Conservation (phyloP, 331 rosid species). For the Cucumis variabilis region DNA sequence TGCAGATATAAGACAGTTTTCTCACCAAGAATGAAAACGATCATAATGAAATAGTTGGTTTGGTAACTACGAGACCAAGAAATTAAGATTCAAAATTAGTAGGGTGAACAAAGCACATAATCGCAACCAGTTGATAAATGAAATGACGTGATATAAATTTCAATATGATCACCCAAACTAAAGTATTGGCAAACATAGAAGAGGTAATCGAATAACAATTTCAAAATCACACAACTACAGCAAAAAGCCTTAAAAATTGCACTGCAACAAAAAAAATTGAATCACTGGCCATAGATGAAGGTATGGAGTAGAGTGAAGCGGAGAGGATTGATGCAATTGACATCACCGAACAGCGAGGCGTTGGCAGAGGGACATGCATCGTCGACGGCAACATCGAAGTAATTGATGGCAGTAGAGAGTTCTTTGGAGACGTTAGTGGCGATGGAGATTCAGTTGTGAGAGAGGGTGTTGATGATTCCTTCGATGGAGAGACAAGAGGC, state of each 20-base stretch:
- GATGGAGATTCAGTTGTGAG: constrained; percentile 61
- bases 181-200: neutral
- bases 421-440: constrained; percentile 60
- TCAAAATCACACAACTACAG: neutral
- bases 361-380: constrained; percentile 76
- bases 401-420: constrained; percentile 72
- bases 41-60: constrained; percentile 93
- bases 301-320: neutral
- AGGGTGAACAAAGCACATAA: neutral
- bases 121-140: neutral
- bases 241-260: neutral
- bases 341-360: constrained; percentile 59
- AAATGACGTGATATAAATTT: neutral
- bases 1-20: neutral
- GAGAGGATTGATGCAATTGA: constrained; percentile 54
- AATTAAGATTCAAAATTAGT: neutral
- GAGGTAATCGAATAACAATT: neutral
- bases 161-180: neutral
- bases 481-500: constrained; percentile 67
- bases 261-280: neutral
- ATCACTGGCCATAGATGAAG: neutral
- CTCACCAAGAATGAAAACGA: constrained; percentile 73
- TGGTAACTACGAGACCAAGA: constrained; percentile 72
- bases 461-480: constrained; percentile 54
- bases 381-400: constrained; percentile 73